Conservation (phyloP, 192 early-diverging fungal species). For the Spizellomyces punctatus region DNA sequence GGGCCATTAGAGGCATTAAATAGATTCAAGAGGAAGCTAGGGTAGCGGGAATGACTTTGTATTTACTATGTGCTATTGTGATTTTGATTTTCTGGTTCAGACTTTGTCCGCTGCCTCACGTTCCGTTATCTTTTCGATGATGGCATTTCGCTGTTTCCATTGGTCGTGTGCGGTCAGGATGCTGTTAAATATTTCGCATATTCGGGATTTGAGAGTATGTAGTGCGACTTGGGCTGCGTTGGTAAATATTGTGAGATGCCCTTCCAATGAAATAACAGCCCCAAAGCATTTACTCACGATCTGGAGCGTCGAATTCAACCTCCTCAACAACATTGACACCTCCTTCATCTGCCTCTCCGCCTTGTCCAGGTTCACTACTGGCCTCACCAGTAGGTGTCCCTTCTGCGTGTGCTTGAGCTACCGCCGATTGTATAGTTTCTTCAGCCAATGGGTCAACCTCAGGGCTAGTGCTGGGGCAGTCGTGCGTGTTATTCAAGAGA, state of each 20-base stretch:
- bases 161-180: constrained; percentile 14
- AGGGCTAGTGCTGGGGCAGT: background rate
- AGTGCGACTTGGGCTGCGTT: constrained; percentile 9
- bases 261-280: background rate
- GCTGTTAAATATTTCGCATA: constrained; percentile 3
- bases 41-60: no score
- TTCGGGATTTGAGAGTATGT: constrained; percentile 6
- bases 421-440: background rate
- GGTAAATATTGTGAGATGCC: background rate
- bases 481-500: background rate
- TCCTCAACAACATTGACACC: background rate
- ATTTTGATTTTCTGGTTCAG: no score
- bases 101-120: background rate
- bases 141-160: constrained; percentile 14
- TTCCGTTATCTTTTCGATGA: constrained; percentile 3
- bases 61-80: no score
- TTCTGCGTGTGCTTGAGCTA: constrained; percentile 1
- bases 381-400: background rate
- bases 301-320: background rate
- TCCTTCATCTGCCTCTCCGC: no score
- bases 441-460: background rate
- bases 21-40: background rate
- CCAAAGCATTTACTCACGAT: background rate
- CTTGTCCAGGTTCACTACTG: background rate
- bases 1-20: constrained; percentile 23